Evolutionary conservation across 2,329 filamentous ascomycete species (phyloP), one percentile per base, ranked within the genome.

Genomic region (Westerdykella aurantiaca): DNA sequence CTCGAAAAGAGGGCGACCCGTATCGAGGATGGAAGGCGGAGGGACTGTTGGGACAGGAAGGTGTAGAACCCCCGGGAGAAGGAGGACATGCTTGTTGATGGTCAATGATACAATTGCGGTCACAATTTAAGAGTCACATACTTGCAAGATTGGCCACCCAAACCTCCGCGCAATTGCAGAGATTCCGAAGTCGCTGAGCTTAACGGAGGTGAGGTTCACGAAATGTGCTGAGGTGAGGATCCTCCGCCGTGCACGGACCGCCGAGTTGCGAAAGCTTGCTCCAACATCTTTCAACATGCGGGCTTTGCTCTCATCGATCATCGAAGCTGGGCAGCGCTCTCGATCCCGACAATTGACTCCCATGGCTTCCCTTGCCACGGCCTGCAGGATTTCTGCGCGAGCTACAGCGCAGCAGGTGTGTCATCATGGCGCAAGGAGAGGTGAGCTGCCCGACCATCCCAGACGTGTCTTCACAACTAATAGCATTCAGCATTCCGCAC

Each of bases 361-460:
- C 45, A 86, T 86, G 83, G 81, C 82, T 66, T 84, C 82, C 58
- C 72, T 86, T 62, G 75, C 77, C 64, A 72, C 77, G 64, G 80
- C 76, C 63, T 83, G 78, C 68, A 81, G 82, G 61, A 68, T 80
- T 54, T 83, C 82, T 50, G 76, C 77, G 56, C 76, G 82, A 60
- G 70, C 82, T 62, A 75, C 76, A 39, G 67, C 73, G 54, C 72
- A 76, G 54, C 74, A 76, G 63, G 65, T 79, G 51, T 69, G 74
- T 42, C 63, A 51, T 54, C 70, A 80, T 72, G 75, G 72, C 53
- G 61, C 74, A 51, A 66, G 72, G 57, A 74, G 82, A 77, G 77
- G 82, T 85, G 70, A 58, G 76, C 33, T 66, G 44, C 42, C 48
- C 46, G 18, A n/a, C 18, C 18, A 37, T 22, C 42, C 43, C 25